Conservation (phyloP, 176 grass and related monocot genomes). For the Melocanna baccifera region DNA sequence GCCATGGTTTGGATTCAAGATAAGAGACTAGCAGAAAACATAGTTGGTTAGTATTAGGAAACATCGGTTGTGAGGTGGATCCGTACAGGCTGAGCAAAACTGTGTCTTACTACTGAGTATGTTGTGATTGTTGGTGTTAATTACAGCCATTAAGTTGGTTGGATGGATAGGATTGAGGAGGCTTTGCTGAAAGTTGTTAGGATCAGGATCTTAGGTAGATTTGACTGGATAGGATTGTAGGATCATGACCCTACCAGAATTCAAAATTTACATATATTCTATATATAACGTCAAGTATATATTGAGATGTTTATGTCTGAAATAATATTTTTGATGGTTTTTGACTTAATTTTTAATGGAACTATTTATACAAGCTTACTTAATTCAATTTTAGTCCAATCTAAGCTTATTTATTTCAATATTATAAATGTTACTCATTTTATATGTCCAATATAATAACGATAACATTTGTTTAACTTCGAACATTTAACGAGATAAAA, state of each 20-base stretch:
- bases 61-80: neutral
- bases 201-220: neutral
- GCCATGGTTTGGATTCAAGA: neutral
- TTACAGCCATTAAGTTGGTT: neutral
- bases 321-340: neutral
- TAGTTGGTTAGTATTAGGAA: neutral
- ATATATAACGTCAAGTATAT: neutral
- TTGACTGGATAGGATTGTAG: neutral
- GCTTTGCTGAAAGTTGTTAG: neutral
- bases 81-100: neutral
- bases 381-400: neutral
- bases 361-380: neutral
- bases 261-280: neutral
- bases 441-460: neutral
- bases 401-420: neutral
- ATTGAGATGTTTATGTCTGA: neutral
- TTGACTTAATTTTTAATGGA: neutral
- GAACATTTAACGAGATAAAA: neutral
- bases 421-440: neutral
- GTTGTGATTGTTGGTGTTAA: neutral
- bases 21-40: neutral
- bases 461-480: neutral
- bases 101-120: neutral
- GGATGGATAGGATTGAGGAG: neutral
- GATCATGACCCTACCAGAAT: neutral